Conservation (phyloP, 179 eudicot genomes). For the Vitellaria paradoxa region DNA sequence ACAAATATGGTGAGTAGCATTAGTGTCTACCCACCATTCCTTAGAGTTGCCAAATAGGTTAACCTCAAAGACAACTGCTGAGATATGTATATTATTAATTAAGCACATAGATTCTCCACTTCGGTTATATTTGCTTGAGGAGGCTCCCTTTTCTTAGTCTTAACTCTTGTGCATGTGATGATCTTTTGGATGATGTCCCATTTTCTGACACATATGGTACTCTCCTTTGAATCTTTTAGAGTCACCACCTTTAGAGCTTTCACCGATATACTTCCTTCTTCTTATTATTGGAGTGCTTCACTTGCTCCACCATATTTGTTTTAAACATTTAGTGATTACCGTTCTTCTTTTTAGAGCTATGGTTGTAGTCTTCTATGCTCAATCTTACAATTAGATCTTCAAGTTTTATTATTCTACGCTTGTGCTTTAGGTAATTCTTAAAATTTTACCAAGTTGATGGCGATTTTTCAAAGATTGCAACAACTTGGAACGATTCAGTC, state of each 20-base stretch:
- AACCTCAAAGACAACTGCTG: not conserved
- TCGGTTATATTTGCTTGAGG: not conserved
- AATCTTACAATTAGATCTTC: not conserved
- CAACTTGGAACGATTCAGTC: no score
- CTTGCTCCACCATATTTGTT: constrained; percentile 1
- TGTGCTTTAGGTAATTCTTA: constrained; percentile 9
- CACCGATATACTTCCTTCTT: not conserved
- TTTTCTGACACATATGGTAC: not conserved
- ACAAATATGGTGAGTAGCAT: not conserved
- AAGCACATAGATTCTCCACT: not conserved
- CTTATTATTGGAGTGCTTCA: not conserved
- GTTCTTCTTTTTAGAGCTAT: not conserved
- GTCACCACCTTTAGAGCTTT: not conserved
- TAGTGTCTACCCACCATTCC: constrained; percentile 7
- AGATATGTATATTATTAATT: not conserved
- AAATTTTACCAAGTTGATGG: not conserved
- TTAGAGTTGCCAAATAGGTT: not conserved
- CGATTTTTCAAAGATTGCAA: not conserved
- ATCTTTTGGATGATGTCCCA: not conserved
- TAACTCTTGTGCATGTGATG: not conserved
- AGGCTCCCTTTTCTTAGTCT: no score
- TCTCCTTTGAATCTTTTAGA: not conserved
- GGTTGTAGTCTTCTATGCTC: not conserved
- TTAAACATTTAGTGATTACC: not conserved
- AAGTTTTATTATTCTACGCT: not conserved